These are phyloP conservation scores for Typha latifolia DNA, from an alignment of 176 grass and related monocot species.

Conservation along the genomic window DNA sequence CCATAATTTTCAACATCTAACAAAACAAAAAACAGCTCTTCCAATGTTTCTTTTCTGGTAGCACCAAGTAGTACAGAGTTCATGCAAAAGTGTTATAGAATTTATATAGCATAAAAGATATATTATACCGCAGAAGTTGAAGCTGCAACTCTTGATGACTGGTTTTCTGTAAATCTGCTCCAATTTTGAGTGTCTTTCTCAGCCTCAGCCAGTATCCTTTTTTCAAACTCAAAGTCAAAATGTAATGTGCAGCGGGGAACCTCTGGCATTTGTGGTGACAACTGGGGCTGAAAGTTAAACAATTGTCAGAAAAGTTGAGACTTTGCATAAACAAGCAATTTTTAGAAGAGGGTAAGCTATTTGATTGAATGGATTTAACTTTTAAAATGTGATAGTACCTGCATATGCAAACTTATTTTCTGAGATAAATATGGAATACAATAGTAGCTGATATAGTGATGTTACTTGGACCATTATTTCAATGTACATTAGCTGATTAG, in stretches of 20 bases:
- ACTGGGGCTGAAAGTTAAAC: conserved; percentile 57
- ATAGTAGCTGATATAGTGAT: too few species aligned
- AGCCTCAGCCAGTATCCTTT: conserved; percentile 79
- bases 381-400: neutral
- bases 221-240: conserved; percentile 93
- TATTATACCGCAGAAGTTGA: conserved; percentile 15
- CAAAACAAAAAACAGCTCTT: too few species aligned
- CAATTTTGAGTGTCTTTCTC: conserved; percentile 88
- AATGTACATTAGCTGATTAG: too few species aligned
- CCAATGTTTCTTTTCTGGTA: too few species aligned
- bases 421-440: too few species aligned
- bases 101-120: conserved; percentile 2
- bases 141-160: conserved; percentile 28
- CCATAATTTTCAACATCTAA: too few species aligned
- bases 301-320: conserved; percentile 7
- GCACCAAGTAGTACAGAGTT: neutral
- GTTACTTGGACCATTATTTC: too few species aligned
- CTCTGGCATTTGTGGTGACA: conserved; percentile 53
- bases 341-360: neutral
- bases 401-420: too few species aligned
- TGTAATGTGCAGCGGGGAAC: conserved; percentile 71
- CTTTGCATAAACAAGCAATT: neutral
- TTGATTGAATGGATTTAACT: neutral
- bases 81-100: neutral
- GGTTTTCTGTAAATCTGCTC: conserved; percentile 61